These are phyloP conservation scores for Penicillium digitatum DNA, from an alignment of 2,329 filamentous ascomycete genomes.

Conservation along the genomic window DNA sequence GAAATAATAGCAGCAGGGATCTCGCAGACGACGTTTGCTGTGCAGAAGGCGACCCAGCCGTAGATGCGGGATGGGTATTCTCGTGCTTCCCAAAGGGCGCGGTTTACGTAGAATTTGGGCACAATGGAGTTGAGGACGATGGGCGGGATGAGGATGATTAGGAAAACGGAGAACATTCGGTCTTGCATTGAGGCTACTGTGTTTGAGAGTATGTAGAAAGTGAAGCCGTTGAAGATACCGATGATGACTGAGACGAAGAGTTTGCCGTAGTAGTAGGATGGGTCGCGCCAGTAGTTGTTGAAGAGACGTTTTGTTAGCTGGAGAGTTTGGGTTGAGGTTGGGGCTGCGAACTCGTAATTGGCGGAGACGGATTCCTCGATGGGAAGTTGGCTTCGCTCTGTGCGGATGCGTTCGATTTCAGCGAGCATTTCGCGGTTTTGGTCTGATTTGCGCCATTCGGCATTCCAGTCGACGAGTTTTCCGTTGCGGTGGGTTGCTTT, in stretches of 20 bases:
- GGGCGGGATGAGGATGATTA: slow-evolving; percentile 63
- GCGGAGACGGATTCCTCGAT: slow-evolving; percentile 36
- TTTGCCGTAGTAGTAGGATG: slow-evolving; percentile 72
- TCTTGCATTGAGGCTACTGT: slow-evolving; percentile 67
- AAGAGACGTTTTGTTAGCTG: slow-evolving; percentile 68
- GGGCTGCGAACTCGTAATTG: slow-evolving; percentile 62
- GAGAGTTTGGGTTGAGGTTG: slow-evolving; percentile 58
- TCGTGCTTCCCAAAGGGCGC: slow-evolving; percentile 67
- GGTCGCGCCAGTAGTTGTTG: slow-evolving; percentile 69
- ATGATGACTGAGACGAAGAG: slow-evolving; percentile 67
- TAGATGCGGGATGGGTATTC: slow-evolving; percentile 73
- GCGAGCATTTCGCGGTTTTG: slow-evolving; percentile 57
- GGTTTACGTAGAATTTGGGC: slow-evolving; percentile 73
- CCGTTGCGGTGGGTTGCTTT: slow-evolving; percentile 55
- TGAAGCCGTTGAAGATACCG: slow-evolving; percentile 76
- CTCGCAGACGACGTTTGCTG: slow-evolving; percentile 68
- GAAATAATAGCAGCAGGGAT: slow-evolving; percentile 66
- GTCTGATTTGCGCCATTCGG: slow-evolving; percentile 66
- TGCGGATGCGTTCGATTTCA: slow-evolving; percentile 64
- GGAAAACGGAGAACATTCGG: slow-evolving; percentile 69
- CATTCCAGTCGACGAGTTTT: slow-evolving; percentile 64
- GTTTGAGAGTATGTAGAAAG: slow-evolving; percentile 67
- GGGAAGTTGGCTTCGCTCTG: slow-evolving; percentile 52
- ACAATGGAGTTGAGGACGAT: slow-evolving; percentile 69
- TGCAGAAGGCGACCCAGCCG: slow-evolving; percentile 71